Evolutionary conservation across 805 yeast genomes (phyloP).

Genomic region (Candida tallmaniae): DNA sequence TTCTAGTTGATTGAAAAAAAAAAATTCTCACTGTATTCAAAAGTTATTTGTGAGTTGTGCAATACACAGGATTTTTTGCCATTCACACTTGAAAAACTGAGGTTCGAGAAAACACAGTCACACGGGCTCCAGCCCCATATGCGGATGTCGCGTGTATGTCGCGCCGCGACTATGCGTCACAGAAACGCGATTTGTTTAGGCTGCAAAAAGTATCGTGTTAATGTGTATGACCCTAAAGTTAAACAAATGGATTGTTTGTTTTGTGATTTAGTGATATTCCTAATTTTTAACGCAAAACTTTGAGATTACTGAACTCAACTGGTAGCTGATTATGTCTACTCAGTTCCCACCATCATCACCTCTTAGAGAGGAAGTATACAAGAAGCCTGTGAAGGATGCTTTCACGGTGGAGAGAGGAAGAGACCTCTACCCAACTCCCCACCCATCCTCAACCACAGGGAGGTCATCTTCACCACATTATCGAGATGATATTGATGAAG

Average conservation of each 20-base stretch:
- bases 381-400: constrained; percentile 2
- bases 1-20: constrained; percentile 6
- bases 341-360: constrained; percentile 57
- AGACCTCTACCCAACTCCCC: constrained; percentile 55
- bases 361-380: constrained; percentile 21
- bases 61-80: too few relatives aligned
- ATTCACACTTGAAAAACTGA: too few relatives aligned
- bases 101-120: too few relatives aligned
- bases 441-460: constrained; percentile 52
- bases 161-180: background rate
- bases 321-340: constrained; percentile 5
- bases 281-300: background rate
- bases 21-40: too few relatives aligned
- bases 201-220: constrained; percentile 7
- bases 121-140: too few relatives aligned
- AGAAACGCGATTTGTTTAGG: constrained; percentile 4
- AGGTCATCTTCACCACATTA: constrained; percentile 37
- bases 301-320: background rate
- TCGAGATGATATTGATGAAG: background rate
- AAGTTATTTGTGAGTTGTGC: too few relatives aligned
- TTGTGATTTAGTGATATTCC: too few relatives aligned
- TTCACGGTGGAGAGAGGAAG: background rate
- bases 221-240: constrained; percentile 3
- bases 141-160: background rate
- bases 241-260: too few relatives aligned